Evolutionary conservation across 2,329 filamentous ascomycete genomes (phyloP), one percentile per base, ranked within the genome.

Genomic region (Graphiopsis chlorocephala): DNA sequence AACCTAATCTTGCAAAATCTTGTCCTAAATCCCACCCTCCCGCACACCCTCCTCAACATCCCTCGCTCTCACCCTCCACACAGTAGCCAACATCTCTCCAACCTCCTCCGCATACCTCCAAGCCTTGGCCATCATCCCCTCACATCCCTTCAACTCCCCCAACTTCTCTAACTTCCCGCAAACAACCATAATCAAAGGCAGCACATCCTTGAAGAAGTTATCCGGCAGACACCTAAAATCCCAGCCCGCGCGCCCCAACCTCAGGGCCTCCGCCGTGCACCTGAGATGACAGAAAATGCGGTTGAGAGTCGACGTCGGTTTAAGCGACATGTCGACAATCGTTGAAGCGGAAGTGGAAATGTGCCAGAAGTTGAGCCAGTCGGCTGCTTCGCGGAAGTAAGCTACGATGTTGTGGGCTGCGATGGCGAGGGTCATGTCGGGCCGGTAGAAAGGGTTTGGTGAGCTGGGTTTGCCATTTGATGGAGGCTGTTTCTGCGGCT

Each of bases 341-440:
- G 4, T 25, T 14, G 61, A 25, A 17, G 61, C 29, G 12, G 50
- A 23, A n/a, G 25, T 25, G 7, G 35, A 57, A 20, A 56, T 31
- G 33, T 35, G 35, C 25, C 38, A 63, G 28, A 25, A 28, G n/a
- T n/a, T 17, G 11, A 57, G 38, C 50, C 42, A 48, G 15, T 56
- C 26, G 7, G 15, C 33, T 33, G 61, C 61, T 47, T 57, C 50
- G 26, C 7, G 23, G 38, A 63, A 57, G n/a, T 48, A 56, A 25
- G 50, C 26, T 12, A n/a, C 26, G 25, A 63, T 57, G 15, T 55
- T 55, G 5, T 29, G 20, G 3, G 61, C 61, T 1, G 53, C 42
- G 35, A 33, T 45, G n/a, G 35, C 29, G 50, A 63, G 53, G 28
- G 61, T 63, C 61, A 57, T 57, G 25, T 48, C 55, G 10, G 20